Conservation (phyloP, 352 stramenopile species). For the Phytophthora cryptogea region DNA sequence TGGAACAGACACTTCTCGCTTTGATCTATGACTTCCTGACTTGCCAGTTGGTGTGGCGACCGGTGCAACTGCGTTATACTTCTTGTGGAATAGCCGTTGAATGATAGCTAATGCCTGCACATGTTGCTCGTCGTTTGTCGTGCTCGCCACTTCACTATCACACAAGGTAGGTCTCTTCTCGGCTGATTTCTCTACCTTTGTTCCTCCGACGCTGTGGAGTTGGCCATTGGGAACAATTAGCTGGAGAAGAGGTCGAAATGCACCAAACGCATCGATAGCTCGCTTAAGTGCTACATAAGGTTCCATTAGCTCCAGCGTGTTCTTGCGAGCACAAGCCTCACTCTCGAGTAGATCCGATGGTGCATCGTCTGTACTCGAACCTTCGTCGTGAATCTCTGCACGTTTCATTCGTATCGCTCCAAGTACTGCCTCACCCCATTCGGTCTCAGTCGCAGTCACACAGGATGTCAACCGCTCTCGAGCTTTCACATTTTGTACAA, state of each 20-base stretch:
- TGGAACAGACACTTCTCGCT: slow-evolving; percentile 6
- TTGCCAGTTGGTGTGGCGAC: background rate
- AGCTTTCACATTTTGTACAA: slow-evolving; percentile 21
- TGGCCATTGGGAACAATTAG: slow-evolving; percentile 62
- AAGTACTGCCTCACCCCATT: slow-evolving; percentile 47
- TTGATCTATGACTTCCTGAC: slow-evolving; percentile 9
- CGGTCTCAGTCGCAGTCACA: slow-evolving; percentile 35
- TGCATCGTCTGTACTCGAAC: slow-evolving; percentile 4
- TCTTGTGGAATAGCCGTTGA: slow-evolving; percentile 17
- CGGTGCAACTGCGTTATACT: slow-evolving; percentile 14
- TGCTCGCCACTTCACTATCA: slow-evolving; percentile 4
- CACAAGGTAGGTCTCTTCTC: background rate
- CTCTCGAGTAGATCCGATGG: background rate
- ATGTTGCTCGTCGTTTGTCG: slow-evolving; percentile 6
- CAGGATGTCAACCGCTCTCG: slow-evolving; percentile 16
- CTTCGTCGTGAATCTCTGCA: slow-evolving; percentile 9
- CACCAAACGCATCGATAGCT: slow-evolving; percentile 35
- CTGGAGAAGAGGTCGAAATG: slow-evolving; percentile 52
- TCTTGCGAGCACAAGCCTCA: slow-evolving; percentile 17
- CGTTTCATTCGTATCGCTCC: slow-evolving; percentile 41
- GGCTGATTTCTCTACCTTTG: background rate
- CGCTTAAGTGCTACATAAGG: slow-evolving; percentile 33
- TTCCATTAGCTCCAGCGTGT: slow-evolving; percentile 34
- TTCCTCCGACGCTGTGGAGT: slow-evolving; percentile 23
- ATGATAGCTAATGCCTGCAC: slow-evolving; percentile 22